Evolutionary conservation across 139 green algal species (phyloP), one percentile per base, ranked within the genome.

Genomic region (Edaphochlamys debaryana): DNA sequence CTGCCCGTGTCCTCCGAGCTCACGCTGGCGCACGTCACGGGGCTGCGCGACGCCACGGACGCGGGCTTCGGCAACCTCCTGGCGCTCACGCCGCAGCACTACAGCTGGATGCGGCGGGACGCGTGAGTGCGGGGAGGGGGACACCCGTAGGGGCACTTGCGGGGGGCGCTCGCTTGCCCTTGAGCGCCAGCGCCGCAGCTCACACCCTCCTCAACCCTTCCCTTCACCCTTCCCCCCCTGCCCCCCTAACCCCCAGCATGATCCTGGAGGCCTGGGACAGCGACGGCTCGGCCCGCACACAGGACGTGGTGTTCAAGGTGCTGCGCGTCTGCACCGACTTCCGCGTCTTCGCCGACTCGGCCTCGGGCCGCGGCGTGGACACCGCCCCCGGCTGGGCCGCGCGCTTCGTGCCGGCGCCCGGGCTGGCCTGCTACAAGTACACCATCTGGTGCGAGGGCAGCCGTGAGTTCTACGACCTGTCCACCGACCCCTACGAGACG

Each of bases 341-440:
- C 67, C 22, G 9, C 7, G 36, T 36, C 67, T 56, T 54, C 25
- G 11, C 25, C 67, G 40, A 54, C 67, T 56, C 25, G 25, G 66
- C 22, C 37, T 22, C 17, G 17, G n/a, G n/a, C n/a, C n/a, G n/a
- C n/a, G 37, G 20, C 67, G 3, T 1, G 20, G 20, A 4, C 23
- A 29, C 11, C n/a, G 62, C 11, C 5, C 7, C 34, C 64, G 30
- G 60, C 60, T 37, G 29, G 60, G 4, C 29, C 60, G 34, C 64
- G 64, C 64, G 34, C 36, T 30, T 45, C 34, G 64, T 69, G 34
- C 5, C 8, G 34, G 64, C 34, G 3, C 64, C 34, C 2, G 64
- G 64, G 11, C 13, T 42, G 3, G 38, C 67, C 23, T 73, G 67
- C 67, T 73, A 73, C 40, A 73, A 73, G 67, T 73, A 73, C 40